Evolutionary conservation across 352 stramenopile species (phyloP), one percentile per base, ranked within the genome.

Genomic region (Pythium periplocum): DNA sequence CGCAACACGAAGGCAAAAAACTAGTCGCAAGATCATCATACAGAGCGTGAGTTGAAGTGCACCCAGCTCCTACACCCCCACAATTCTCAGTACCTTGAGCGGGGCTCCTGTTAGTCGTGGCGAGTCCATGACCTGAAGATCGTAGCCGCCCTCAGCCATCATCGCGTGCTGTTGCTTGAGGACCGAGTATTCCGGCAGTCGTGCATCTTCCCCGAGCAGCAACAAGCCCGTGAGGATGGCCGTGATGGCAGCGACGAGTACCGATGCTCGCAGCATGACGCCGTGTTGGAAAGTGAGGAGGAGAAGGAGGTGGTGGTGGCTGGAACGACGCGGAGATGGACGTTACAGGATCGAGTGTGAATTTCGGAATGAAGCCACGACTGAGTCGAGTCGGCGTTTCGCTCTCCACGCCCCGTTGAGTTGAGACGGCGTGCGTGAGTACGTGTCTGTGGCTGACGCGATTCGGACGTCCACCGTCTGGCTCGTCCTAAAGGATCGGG

Each of bases 101-200:
- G 71, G 66, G n/a, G 64, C 57, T 17, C 78, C 78, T 6, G 77
- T 71, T 11, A 87, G 55, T 32, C 71, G 66, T 8, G 76, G 76
- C 26, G 74, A 60, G 17, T 61, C 62, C 31, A 90, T 57, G 55
- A 78, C 64, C 7, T 38, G 48, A 17, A 90, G 70, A 47, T 90
- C 73, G 61, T 87, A 87, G 49, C 64, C 62, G 47, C 64, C 51
- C 40, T 45, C 48, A 41, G 48, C 47, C 63, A 55, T 52, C 9
- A 32, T 47, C 55, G 51, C 63, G 45, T 66, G 68, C 53, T 84
- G 55, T 2, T 52, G 63, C 57, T 74, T 60, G n/a, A 86, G 58
- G 17, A 46, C 43, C 12, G 66, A 62, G 35, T 75, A 60, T 2
- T 55, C 36, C 1, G 77, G 68, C 2, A 88, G 65, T 1, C 61